A percentile compares a stretch with the other conserved stretches of the same genome.
These are phyloP conservation scores for Elaeagnus macrophylla DNA, from an alignment of 306 rosid species.

Conservation along the genomic window DNA sequence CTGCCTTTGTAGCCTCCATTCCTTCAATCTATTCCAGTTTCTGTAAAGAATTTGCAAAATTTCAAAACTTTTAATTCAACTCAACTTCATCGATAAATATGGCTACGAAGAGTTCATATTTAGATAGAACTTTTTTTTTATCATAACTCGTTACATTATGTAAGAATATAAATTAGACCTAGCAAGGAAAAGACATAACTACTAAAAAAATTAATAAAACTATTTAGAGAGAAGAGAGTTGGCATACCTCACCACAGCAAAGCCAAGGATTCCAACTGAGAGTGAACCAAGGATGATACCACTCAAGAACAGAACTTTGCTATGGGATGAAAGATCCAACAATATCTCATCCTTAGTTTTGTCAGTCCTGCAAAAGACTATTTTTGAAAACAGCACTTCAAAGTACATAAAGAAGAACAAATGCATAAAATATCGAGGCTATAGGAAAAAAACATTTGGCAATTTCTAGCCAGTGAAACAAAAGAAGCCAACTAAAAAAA, in stretches of 20 bases:
- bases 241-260: conserved; percentile 45
- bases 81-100: no score
- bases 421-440: background rate
- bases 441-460: background rate
- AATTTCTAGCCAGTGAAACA: background rate
- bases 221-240: background rate
- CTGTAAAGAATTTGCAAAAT: conserved; percentile 31
- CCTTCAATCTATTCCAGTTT: conserved; percentile 84
- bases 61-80: background rate
- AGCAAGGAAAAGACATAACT: no score
- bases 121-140: no score
- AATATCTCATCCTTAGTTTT: conserved; percentile 81
- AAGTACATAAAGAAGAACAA: background rate
- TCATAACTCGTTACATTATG: no score
- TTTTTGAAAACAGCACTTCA: conserved; percentile 6
- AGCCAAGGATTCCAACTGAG: conserved; percentile 74
- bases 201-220: background rate
- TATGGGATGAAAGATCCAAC: conserved; percentile 39
- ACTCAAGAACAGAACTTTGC: conserved; percentile 50
- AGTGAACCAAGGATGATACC: conserved; percentile 57
- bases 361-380: conserved; percentile 51
- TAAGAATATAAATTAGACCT: no score
- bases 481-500: background rate
- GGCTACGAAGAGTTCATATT: no score
- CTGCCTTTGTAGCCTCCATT: conserved; percentile 53